Evolutionary conservation across 2,329 filamentous ascomycete species (phyloP), one percentile per base, ranked within the genome.

Genomic region (Epichloe festucae): DNA sequence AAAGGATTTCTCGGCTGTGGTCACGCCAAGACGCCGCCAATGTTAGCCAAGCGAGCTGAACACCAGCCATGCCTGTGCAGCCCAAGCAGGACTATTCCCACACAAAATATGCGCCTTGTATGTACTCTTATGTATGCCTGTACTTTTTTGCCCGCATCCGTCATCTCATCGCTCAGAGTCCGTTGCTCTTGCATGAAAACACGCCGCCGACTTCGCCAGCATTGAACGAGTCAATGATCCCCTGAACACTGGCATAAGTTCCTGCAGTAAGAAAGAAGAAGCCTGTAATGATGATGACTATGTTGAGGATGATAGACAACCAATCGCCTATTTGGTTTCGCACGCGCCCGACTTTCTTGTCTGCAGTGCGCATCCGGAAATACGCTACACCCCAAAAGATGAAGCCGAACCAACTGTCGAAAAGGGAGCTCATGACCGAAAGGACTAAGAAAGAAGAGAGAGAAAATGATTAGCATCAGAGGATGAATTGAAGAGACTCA

Each of bases 351-450:
- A 78, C 73, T 1, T 72, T 68, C 2, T 74, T 63, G 6, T 87
- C 84, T 1, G 78, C 84, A 19, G 70, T 71, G 46, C 85, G 76
- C 85, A 91, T 87, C 52, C 85, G 78, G 62, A 89, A 78, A 63
- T 88, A 91, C 0, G 86, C 87, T 1, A 88, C 77, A 12, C 85
- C 87, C 87, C 87, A 96, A 73, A 95, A 96, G 63, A 95, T 95
- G 73, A 95, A 96, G 23, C 90, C 90, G 61, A 91, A 91, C 75
- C 89, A 91, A 50, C 86, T 91, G 69, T 95, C 89, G 63, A 95
- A 95, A 1, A 95, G 77, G 4, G 88, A 88, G n/a, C 82, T 86
- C 84, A 89, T 87, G 55, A 89, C 73, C 4, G 82, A 82, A n/a
- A 82, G 67, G 2, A 83, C 75, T 55, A 14, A n/a, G 8, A 15